Conservation (phyloP, 805 yeast species). For the Candida taoyuanica region DNA sequence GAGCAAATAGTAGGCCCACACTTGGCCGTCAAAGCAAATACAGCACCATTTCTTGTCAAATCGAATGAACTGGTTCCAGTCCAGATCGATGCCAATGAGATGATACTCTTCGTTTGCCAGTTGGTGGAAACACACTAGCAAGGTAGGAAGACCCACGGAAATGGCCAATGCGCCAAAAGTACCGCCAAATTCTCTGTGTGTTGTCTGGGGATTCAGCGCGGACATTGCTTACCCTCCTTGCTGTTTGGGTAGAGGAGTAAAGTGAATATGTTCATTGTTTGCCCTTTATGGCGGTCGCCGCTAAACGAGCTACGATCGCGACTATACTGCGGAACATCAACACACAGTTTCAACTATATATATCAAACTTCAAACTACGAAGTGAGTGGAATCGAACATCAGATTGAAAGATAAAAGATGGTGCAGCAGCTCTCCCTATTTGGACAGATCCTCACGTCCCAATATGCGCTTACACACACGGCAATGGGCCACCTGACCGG, state of each 20-base stretch:
- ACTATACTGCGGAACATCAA: too few relatives aligned
- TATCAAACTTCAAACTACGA: too few relatives aligned
- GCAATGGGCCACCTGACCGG: slow-evolving; percentile 25
- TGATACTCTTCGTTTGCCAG: slow-evolving; percentile 57
- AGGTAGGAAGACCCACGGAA: slow-evolving; percentile 60
- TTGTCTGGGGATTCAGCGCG: slow-evolving; percentile 61
- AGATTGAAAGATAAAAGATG: slow-evolving; percentile 24
- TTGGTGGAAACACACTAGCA: slow-evolving; percentile 56
- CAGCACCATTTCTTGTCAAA: slow-evolving; percentile 34
- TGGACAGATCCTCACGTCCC: slow-evolving; percentile 15
- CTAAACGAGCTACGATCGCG: neutral
- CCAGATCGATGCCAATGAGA: slow-evolving; percentile 43
- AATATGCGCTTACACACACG: slow-evolving; percentile 17
- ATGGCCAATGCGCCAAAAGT: slow-evolving; percentile 65
- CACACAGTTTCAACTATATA: too few relatives aligned
- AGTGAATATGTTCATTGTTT: too few relatives aligned
- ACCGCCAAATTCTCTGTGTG: slow-evolving; percentile 74
- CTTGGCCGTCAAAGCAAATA: slow-evolving; percentile 37
- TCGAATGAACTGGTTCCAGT: slow-evolving; percentile 33
- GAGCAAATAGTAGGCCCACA: slow-evolving; percentile 59
- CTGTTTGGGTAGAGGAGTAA: neutral
- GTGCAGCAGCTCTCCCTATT: slow-evolving; percentile 27
- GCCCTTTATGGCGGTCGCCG: too few relatives aligned
- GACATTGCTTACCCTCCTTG: neutral
- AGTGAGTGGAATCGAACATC: too few relatives aligned